A percentile compares a stretch with the other conserved stretches of the same genome.
Conservation (phyloP, 306 rosid species). For the Corylus heterophylla region DNA sequence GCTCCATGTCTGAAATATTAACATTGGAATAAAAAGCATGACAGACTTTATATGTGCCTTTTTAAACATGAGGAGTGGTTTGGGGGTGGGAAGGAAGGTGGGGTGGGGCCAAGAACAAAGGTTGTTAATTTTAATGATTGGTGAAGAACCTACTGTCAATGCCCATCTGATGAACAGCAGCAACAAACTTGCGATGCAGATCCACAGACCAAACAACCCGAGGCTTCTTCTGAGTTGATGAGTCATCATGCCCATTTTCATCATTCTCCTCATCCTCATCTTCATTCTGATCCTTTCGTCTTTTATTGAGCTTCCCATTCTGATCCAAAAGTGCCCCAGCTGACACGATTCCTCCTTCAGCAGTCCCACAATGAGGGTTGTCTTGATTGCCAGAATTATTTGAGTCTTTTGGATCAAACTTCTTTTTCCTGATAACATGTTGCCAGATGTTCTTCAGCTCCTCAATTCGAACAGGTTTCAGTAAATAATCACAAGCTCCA, state of each 20-base stretch:
- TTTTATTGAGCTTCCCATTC: slow-evolving; percentile 62
- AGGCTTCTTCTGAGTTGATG: slow-evolving; percentile 84
- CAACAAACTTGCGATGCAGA: slow-evolving; percentile 90
- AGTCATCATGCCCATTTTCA: slow-evolving; percentile 65
- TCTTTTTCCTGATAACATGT: slow-evolving; percentile 89
- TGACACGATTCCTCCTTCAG: slow-evolving; percentile 44
- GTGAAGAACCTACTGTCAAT: slow-evolving; percentile 77
- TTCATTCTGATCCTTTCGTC: slow-evolving; percentile 79
- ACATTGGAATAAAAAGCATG: background rate
- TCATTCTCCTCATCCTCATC: slow-evolving; percentile 74
- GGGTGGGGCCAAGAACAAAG: background rate
- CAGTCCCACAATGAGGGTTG: slow-evolving; percentile 36
- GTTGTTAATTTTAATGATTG: background rate
- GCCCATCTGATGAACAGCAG: slow-evolving; percentile 90
- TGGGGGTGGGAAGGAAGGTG: background rate
- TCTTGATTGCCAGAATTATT: slow-evolving; percentile 48
- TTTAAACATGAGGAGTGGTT: background rate
- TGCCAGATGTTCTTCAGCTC: slow-evolving; percentile 98
- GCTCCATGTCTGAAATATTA: background rate
- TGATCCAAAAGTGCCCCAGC: slow-evolving; percentile 54
- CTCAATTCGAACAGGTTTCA: slow-evolving; percentile 92
- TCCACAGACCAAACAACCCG: slow-evolving; percentile 99
- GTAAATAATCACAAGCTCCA: slow-evolving; percentile 95
- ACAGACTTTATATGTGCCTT: background rate
- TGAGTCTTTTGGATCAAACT: slow-evolving; percentile 66